These are phyloP conservation scores for Agastache rugosa DNA, from an alignment of 257 asterid species.

Conservation along the genomic window DNA sequence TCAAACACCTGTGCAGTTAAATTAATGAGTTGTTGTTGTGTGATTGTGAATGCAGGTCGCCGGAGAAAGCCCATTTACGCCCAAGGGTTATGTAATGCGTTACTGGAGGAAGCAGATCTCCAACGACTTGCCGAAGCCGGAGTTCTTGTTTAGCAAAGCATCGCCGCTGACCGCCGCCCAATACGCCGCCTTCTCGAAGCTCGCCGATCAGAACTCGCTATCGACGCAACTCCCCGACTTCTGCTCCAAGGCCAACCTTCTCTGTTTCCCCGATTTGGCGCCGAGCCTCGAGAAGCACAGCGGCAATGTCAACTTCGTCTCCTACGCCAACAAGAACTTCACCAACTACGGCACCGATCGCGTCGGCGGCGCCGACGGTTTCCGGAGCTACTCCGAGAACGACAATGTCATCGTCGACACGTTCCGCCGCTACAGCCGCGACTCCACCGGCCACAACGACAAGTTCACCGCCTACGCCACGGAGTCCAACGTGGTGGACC, in stretches of 20 bases:
- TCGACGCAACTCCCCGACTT: slow-evolving; percentile 65
- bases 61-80: slow-evolving; percentile 63
- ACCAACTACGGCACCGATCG: slow-evolving; percentile 69
- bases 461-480: slow-evolving; percentile 59
- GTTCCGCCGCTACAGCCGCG: slow-evolving; percentile 86
- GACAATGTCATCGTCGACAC: slow-evolving; percentile 47
- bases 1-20: slow-evolving; percentile 12
- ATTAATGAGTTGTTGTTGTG: slow-evolving; percentile 23
- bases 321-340: slow-evolving; percentile 56
- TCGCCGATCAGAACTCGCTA: slow-evolving; percentile 61
- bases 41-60: slow-evolving; percentile 56
- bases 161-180: slow-evolving; percentile 64
- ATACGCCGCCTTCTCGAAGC: slow-evolving; percentile 59
- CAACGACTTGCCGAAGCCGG: slow-evolving; percentile 60
- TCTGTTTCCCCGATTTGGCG: slow-evolving; percentile 65
- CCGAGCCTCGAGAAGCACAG: slow-evolving; percentile 63
- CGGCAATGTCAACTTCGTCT: slow-evolving; percentile 50
- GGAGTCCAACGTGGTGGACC: slow-evolving; percentile 56
- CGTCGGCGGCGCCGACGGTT: slow-evolving; percentile 58
- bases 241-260: slow-evolving; percentile 67
- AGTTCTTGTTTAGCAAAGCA: slow-evolving; percentile 58
- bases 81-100: slow-evolving; percentile 55
- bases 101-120: slow-evolving; percentile 73
- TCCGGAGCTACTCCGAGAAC: slow-evolving; percentile 60
- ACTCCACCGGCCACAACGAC: slow-evolving; percentile 60